Conservation (phyloP, 345 rosid species). For the Capsella bursapastoris region DNA sequence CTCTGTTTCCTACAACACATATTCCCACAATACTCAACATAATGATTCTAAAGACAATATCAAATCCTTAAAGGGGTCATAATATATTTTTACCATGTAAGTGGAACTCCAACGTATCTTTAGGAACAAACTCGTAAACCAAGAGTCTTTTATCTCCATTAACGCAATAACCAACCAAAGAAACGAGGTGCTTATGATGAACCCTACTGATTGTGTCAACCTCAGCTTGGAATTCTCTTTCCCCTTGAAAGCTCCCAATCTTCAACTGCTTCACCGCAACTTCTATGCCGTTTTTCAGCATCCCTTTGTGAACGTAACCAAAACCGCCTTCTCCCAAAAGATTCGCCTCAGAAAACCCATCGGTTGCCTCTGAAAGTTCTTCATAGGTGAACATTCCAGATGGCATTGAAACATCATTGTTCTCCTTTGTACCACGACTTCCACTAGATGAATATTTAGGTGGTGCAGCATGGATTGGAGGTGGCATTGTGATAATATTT, state of each 20-base stretch:
- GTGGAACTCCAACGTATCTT: slow-evolving; percentile 70
- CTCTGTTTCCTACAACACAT: slow-evolving; percentile 57
- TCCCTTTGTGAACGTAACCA: slow-evolving; percentile 82
- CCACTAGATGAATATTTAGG: slow-evolving; percentile 19
- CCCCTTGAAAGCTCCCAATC: slow-evolving; percentile 76
- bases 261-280: slow-evolving; percentile 83
- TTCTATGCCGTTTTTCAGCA: slow-evolving; percentile 67
- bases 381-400: slow-evolving; percentile 57
- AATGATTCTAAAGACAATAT: slow-evolving; percentile 19
- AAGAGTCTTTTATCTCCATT: slow-evolving; percentile 58
- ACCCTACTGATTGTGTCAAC: slow-evolving; percentile 90
- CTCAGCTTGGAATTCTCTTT: slow-evolving; percentile 82
- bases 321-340: slow-evolving; percentile 89
- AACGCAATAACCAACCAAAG: slow-evolving; percentile 77
- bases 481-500: slow-evolving; percentile 25
- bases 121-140: slow-evolving; percentile 77
- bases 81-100: slow-evolving; percentile 55
- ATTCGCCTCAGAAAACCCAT: slow-evolving; percentile 61
- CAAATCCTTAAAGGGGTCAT: background rate
- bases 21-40: slow-evolving; percentile 30
- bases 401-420: slow-evolving; percentile 21
- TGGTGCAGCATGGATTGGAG: slow-evolving; percentile 20
- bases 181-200: slow-evolving; percentile 86
- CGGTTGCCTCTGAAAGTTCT: slow-evolving; percentile 70
- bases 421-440: slow-evolving; percentile 23